Evolutionary conservation across 768 basidiomycete genomes (phyloP).

Genomic region (Panus rudis): DNA sequence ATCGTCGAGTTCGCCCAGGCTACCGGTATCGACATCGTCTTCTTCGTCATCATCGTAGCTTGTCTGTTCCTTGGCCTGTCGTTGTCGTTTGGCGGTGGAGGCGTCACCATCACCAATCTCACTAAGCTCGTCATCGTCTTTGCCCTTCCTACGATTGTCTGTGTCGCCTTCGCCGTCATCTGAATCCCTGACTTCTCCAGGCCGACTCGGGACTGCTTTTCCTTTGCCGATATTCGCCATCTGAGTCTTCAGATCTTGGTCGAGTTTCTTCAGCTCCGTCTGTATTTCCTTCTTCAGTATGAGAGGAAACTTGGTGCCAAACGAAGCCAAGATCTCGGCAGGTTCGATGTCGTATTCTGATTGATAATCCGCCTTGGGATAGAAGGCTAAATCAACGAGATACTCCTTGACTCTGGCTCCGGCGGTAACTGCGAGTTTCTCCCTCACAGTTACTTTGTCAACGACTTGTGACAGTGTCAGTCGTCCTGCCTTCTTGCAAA

Average conservation of each 20-base stretch:
- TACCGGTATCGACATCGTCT: slow-evolving; percentile 47
- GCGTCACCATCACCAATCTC: slow-evolving; percentile 81
- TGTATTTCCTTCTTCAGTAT: slow-evolving; percentile 82
- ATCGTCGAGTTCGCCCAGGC: slow-evolving; percentile 42
- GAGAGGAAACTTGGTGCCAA: slow-evolving; percentile 70
- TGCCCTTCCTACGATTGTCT: slow-evolving; percentile 31
- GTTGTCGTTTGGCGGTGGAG: slow-evolving; percentile 66
- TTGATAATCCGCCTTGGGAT: slow-evolving; percentile 76
- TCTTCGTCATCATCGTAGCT: slow-evolving; percentile 73
- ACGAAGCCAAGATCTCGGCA: slow-evolving; percentile 62
- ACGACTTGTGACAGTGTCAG: slow-evolving; percentile 85
- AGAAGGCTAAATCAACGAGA: slow-evolving; percentile 76
- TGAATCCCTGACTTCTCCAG: slow-evolving; percentile 41
- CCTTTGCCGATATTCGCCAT: slow-evolving; percentile 83
- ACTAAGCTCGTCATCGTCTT: slow-evolving; percentile 57
- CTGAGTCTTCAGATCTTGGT: slow-evolving; percentile 71
- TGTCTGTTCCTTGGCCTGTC: slow-evolving; percentile 65
- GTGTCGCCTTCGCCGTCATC: slow-evolving; percentile 43
- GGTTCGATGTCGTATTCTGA: slow-evolving; percentile 76
- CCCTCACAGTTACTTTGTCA: slow-evolving; percentile 75
- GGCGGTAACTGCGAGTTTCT: slow-evolving; percentile 61
- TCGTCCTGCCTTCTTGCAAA: slow-evolving; percentile 85
- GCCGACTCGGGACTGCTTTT: slow-evolving; percentile 38
- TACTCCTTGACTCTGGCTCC: slow-evolving; percentile 72
- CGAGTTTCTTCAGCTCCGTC: slow-evolving; percentile 78